Conservation (phyloP, 208 protist species). For the Trypanosoma lewisi region DNA sequence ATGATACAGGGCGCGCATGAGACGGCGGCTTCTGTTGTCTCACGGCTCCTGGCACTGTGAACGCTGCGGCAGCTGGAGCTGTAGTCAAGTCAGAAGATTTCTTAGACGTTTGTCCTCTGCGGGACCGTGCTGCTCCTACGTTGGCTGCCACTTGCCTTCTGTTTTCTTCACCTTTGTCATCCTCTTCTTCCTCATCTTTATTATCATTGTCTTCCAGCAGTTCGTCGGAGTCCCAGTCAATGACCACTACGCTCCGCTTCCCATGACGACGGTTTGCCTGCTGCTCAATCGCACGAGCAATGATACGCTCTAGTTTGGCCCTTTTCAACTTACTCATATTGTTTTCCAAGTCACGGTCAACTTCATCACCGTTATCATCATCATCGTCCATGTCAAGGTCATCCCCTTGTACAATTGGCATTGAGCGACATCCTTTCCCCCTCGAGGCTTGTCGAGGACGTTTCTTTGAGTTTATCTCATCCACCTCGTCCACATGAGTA, state of each 20-base stretch:
- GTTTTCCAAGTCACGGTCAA: slow-evolving; percentile 17
- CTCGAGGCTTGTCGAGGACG: neutral
- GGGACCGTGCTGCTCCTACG: neutral
- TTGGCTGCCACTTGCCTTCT: neutral
- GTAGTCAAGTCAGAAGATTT: slow-evolving; percentile 20
- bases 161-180: neutral
- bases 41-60: slow-evolving; percentile 14
- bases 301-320: slow-evolving; percentile 62
- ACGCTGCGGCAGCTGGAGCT: slow-evolving; percentile 10
- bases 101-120: slow-evolving; percentile 19
- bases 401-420: neutral
- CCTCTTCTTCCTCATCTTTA: slow-evolving; percentile 1
- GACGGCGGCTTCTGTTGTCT: neutral
- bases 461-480: neutral
- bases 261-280: slow-evolving; percentile 50
- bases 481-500: slow-evolving; percentile 8
- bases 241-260: slow-evolving; percentile 82
- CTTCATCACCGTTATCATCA: slow-evolving; percentile 20
- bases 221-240: slow-evolving; percentile 64
- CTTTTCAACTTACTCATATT: slow-evolving; percentile 32
- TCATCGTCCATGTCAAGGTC: slow-evolving; percentile 14
- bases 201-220: slow-evolving; percentile 2
- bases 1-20: slow-evolving; percentile 15
- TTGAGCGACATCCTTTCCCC: slow-evolving; percentile 1
- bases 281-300: slow-evolving; percentile 54